Conservation (phyloP, 176 grass and related monocot genomes). For the Cenchrus fungigraminus region DNA sequence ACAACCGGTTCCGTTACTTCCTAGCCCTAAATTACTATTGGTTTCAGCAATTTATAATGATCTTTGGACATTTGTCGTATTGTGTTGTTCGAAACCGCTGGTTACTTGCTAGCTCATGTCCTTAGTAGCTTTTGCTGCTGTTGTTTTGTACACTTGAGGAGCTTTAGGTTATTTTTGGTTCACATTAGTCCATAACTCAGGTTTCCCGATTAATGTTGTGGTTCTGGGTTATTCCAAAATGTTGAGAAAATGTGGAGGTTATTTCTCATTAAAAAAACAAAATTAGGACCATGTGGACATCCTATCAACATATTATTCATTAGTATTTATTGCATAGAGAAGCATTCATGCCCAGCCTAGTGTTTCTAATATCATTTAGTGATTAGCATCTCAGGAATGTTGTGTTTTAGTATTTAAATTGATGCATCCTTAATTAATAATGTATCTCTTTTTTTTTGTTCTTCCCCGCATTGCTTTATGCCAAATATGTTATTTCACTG, state of each 20-base stretch:
- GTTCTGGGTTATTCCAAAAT: slow-evolving; percentile 10
- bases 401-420: slow-evolving; percentile 31
- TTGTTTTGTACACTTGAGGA: slow-evolving; percentile 18
- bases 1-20: neutral
- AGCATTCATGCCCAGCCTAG: neutral
- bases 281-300: neutral
- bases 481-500: neutral
- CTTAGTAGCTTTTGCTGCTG: neutral
- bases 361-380: neutral
- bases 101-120: neutral
- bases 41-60: neutral
- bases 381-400: neutral
- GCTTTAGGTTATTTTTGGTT: slow-evolving; percentile 28
- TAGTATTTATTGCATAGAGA: neutral
- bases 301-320: neutral
- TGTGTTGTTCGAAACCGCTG: neutral
- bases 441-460: neutral
- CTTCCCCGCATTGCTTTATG: neutral
- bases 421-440: neutral
- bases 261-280: neutral
- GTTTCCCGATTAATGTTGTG: neutral
- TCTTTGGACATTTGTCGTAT: neutral
- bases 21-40: neutral
- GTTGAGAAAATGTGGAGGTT: slow-evolving; percentile 30
- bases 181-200: neutral